These are phyloP conservation scores for Eutrema heterophyllum DNA, from an alignment of 345 rosid genomes.

Conservation along the genomic window DNA sequence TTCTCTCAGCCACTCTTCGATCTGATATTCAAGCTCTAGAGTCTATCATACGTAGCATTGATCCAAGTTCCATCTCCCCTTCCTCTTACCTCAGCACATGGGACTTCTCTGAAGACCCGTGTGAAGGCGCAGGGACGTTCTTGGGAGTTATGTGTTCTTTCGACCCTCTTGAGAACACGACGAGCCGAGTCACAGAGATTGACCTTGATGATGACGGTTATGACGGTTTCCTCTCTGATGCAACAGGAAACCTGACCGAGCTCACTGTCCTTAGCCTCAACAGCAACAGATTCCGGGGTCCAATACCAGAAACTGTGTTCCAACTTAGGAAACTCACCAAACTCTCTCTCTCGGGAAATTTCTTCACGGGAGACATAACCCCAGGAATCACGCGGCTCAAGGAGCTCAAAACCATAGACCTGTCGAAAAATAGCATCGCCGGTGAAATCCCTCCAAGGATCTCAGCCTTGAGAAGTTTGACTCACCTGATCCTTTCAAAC, in stretches of 20 bases:
- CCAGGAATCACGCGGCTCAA: slow-evolving; percentile 28
- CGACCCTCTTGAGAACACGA: slow-evolving; percentile 35
- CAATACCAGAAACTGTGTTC: slow-evolving; percentile 42
- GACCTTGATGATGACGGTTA: slow-evolving; percentile 51
- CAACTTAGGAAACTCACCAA: slow-evolving; percentile 42
- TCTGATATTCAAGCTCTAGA: slow-evolving; percentile 42
- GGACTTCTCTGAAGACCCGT: slow-evolving; percentile 56
- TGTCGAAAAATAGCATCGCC: slow-evolving; percentile 45
- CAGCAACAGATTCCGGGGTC: slow-evolving; percentile 51
- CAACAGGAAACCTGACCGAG: slow-evolving; percentile 48
- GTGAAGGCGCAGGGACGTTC: slow-evolving; percentile 39
- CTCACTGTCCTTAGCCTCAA: slow-evolving; percentile 42
- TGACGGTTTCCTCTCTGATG: slow-evolving; percentile 49
- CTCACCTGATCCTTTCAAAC: slow-evolving; percentile 32
- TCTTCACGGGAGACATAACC: slow-evolving; percentile 49
- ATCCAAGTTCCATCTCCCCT: slow-evolving; percentile 42
- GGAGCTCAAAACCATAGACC: slow-evolving; percentile 35
- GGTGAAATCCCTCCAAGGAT: slow-evolving; percentile 39
- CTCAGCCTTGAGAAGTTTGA: slow-evolving; percentile 39
- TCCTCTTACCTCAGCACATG: slow-evolving; percentile 47
- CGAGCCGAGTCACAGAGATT: slow-evolving; percentile 37
- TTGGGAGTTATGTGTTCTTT: slow-evolving; percentile 49
- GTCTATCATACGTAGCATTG: slow-evolving; percentile 34
- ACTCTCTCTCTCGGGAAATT: slow-evolving; percentile 35
- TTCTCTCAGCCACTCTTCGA: slow-evolving; percentile 32